These are phyloP conservation scores for Scorias spongiosa DNA, from an alignment of 2,329 filamentous ascomycete species.

Conservation along the genomic window DNA sequence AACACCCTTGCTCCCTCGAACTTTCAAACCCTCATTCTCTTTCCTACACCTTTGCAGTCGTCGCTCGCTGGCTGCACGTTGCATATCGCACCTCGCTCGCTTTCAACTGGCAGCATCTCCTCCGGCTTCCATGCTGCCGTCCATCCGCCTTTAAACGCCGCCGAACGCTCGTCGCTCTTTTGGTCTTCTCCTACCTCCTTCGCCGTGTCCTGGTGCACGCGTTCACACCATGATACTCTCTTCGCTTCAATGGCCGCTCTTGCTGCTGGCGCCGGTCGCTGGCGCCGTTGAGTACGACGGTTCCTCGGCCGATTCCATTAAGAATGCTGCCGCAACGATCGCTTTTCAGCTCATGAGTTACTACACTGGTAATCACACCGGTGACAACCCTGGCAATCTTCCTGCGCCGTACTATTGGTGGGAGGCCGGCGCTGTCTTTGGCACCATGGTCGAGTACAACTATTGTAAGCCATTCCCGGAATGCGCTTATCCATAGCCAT, in stretches of 20 bases:
- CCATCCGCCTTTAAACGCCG: too few species aligned
- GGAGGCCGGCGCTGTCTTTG: slow-evolving; percentile 39
- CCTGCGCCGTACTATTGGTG: slow-evolving; percentile 32
- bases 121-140: too few species aligned
- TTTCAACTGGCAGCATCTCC: too few species aligned
- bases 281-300: background rate
- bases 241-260: background rate
- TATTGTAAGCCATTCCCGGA: slow-evolving; percentile 30
- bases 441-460: slow-evolving; percentile 56
- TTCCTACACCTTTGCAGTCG: too few species aligned
- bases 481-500: too few species aligned
- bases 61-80: too few species aligned
- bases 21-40: too few species aligned
- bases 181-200: background rate
- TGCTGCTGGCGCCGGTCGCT: background rate
- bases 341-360: slow-evolving; percentile 37
- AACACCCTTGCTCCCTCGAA: too few species aligned
- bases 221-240: background rate
- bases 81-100: too few species aligned
- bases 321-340: slow-evolving; percentile 25
- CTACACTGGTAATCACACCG: slow-evolving; percentile 39
- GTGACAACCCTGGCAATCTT: slow-evolving; percentile 38
- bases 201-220: background rate
- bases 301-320: slow-evolving; percentile 23
- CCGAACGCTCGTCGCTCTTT: too few species aligned